These are phyloP conservation scores for Lachnellula occidentalis DNA, from an alignment of 2,329 filamentous ascomycete genomes.

Conservation along the genomic window DNA sequence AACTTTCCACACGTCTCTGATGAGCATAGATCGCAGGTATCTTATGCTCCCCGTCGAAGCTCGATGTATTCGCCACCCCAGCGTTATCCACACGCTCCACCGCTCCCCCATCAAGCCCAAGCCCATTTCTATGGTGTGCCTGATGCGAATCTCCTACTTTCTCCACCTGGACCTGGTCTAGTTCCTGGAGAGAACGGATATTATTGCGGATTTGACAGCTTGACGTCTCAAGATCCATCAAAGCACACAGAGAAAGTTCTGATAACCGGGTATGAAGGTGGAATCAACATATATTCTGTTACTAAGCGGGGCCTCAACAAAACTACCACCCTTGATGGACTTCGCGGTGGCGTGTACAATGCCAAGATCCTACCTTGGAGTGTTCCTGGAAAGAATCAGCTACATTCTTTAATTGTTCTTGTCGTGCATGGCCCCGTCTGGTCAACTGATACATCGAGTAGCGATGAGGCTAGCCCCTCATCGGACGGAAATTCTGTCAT, in stretches of 20 bases:
- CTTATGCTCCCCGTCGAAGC: constrained; percentile 39
- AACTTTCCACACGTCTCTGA: constrained; percentile 34
- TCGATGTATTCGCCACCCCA: constrained; percentile 48
- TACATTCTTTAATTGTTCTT: constrained; percentile 71
- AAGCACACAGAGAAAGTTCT: constrained; percentile 55
- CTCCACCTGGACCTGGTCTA: constrained; percentile 46
- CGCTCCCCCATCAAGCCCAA: constrained; percentile 69
- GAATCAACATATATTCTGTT: constrained; percentile 69
- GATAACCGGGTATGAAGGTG: constrained; percentile 74
- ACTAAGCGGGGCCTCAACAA: constrained; percentile 66
- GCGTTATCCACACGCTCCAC: constrained; percentile 49
- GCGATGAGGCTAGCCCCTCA: constrained; percentile 15
- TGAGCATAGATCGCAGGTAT: constrained; percentile 43
- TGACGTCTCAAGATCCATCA: constrained; percentile 37
- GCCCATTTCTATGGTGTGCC: constrained; percentile 72
- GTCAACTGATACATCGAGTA: constrained; percentile 18
- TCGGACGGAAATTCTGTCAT: constrained; percentile 17
- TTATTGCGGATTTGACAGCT: constrained; percentile 74
- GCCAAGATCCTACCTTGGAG: constrained; percentile 78
- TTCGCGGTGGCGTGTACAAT: constrained; percentile 73
- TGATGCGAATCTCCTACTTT: constrained; percentile 60
- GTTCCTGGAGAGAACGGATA: constrained; percentile 65
- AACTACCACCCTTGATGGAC: constrained; percentile 65
- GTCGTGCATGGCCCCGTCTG: constrained; percentile 73
- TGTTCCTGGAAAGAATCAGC: constrained; percentile 45